phyloP scores from a whole-genome alignment of 345 rosid genomes.

The Viola odorata region DNA sequence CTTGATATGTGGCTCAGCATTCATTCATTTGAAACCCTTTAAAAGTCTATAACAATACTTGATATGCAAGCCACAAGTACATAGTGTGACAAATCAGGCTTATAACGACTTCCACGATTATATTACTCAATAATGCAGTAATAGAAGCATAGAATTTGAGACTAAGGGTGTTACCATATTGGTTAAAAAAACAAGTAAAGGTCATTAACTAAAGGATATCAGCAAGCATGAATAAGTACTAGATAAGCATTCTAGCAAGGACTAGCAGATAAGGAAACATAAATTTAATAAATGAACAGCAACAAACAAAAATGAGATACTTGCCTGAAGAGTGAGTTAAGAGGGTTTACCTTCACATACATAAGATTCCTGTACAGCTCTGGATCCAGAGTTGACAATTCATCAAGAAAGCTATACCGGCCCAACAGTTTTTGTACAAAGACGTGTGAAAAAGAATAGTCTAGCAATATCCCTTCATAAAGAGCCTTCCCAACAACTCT shows the following conservation, averaged over 20 bases:
- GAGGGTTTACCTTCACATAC: conserved; percentile 82
- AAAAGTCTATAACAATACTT: background rate
- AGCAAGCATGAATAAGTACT: background rate
- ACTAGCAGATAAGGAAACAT: no score
- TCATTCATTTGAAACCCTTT: background rate
- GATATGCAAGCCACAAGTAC: background rate
- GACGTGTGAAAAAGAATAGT: conserved; percentile 87
- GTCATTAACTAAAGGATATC: background rate
- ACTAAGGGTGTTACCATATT: background rate
- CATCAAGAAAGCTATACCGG: conserved; percentile 94
- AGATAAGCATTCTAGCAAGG: no score
- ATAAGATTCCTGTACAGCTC: conserved; percentile 84
- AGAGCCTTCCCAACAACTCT: conserved; percentile 97
- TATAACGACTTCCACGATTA: background rate
- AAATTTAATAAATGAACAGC: no score
- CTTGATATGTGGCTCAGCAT: background rate
- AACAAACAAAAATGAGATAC: no score
- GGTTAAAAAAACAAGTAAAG: background rate
- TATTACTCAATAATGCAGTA: no score
- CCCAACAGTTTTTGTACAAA: conserved; percentile 93
- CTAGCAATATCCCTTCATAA: conserved; percentile 91
- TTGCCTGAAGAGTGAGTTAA: no score
- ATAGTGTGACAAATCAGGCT: background rate
- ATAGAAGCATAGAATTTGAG: background rate
- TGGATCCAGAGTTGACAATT: conserved; percentile 91